These are phyloP conservation scores for Kentomonas sorsogonicus DNA, from an alignment of 208 protist species.

Conservation along the genomic window DNA sequence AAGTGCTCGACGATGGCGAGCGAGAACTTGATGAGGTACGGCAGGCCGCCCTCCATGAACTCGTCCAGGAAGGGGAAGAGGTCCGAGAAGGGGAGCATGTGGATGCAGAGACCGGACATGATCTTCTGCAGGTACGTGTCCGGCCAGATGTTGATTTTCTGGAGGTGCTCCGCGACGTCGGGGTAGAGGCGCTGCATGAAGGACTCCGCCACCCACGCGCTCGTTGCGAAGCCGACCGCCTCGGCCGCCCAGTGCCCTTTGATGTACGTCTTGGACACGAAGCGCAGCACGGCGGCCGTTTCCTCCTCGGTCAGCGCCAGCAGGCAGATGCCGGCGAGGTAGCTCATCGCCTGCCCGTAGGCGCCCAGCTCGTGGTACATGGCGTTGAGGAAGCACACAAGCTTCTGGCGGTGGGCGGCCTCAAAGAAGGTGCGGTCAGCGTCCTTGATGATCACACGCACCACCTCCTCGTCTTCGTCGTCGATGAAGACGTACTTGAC, in stretches of 20 bases:
- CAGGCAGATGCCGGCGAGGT: slow-evolving; percentile 83
- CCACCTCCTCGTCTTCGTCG: slow-evolving; percentile 77
- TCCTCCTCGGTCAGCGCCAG: slow-evolving; percentile 78
- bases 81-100: slow-evolving; percentile 78
- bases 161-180: slow-evolving; percentile 73
- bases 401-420: slow-evolving; percentile 62
- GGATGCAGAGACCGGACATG: slow-evolving; percentile 85
- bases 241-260: slow-evolving; percentile 84
- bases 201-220: slow-evolving; percentile 81
- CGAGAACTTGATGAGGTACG: slow-evolving; percentile 82
- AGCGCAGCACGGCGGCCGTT: slow-evolving; percentile 69
- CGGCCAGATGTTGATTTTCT: slow-evolving; percentile 80
- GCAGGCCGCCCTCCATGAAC: slow-evolving; percentile 71
- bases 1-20: slow-evolving; percentile 85
- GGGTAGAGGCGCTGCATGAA: slow-evolving; percentile 71
- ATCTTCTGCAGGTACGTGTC: slow-evolving; percentile 92
- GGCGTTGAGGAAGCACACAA: slow-evolving; percentile 72
- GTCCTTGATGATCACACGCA: slow-evolving; percentile 91
- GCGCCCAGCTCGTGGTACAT: slow-evolving; percentile 80
- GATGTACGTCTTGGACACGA: slow-evolving; percentile 75
- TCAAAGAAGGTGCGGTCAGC: slow-evolving; percentile 82
- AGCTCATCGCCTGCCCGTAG: slow-evolving; percentile 89
- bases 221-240: slow-evolving; percentile 85
- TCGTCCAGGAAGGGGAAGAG: slow-evolving; percentile 82
- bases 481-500: slow-evolving; percentile 73